A percentile compares a stretch with the other conserved stretches of the same genome.
Evolutionary conservation across 2,329 filamentous ascomycete species (phyloP).

Genomic region (Blumeria graminis): DNA sequence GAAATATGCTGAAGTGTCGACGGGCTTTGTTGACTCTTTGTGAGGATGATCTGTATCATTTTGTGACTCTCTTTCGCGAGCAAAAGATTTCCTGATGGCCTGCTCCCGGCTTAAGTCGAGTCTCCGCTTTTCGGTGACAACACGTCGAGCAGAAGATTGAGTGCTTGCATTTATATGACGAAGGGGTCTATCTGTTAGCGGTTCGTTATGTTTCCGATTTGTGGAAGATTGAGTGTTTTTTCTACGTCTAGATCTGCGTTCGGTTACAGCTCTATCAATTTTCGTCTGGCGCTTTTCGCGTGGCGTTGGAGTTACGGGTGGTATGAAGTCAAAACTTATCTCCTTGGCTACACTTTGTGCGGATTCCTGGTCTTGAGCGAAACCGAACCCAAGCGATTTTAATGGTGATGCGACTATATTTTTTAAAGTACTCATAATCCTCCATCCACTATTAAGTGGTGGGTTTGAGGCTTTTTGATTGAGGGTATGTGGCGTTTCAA

Average conservation of each 20-base stretch:
- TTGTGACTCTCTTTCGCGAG: not conserved
- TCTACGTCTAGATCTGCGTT: not conserved
- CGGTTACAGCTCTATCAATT: not conserved
- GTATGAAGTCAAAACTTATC: not conserved
- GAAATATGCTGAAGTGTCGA: not conserved
- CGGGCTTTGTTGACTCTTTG: not conserved
- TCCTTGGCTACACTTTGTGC: not conserved
- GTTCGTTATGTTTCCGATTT: not conserved
- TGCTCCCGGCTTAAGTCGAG: not conserved
- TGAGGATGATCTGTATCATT: not conserved
- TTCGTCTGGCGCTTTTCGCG: not conserved
- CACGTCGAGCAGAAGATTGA: not conserved
- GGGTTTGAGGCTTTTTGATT: not conserved
- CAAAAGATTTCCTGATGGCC: not conserved
- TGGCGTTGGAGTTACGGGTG: not conserved
- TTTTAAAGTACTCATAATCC: not conserved
- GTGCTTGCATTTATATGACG: not conserved
- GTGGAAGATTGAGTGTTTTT: not conserved
- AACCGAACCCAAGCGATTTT: not conserved
- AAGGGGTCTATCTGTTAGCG: not conserved
- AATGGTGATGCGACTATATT: constrained; percentile 1
- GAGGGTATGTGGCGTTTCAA: too few species aligned
- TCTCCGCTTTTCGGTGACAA: not conserved
- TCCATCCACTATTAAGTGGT: not conserved
- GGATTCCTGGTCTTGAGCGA: not conserved